phyloP scores from a whole-genome alignment of 257 asterid species.

The Forsythia suspensa region DNA sequence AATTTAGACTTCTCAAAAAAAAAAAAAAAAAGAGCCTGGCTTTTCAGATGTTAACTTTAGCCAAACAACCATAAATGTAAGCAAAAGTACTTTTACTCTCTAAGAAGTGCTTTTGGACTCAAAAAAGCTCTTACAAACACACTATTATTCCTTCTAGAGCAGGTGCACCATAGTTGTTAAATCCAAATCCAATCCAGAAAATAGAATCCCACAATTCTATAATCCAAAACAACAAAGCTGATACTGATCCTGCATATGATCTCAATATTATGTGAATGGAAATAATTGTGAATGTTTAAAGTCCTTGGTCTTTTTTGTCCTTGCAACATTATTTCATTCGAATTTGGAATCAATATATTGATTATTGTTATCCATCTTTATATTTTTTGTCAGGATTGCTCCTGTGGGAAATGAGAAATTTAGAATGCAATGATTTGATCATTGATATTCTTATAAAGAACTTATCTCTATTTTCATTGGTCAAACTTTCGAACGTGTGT shows the following conservation, averaged over 20 bases:
- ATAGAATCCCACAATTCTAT: not conserved
- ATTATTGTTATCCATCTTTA: not conserved
- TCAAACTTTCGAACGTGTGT: not conserved
- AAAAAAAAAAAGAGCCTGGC: too few species aligned
- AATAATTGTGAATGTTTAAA: not conserved
- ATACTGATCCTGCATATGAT: not conserved
- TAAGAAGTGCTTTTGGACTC: too few species aligned
- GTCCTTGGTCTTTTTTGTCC: constrained; percentile 1
- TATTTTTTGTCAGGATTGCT: constrained; percentile 2
- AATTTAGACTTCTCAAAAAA: too few species aligned
- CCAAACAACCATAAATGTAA: too few species aligned
- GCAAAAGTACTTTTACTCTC: too few species aligned
- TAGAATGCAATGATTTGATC: not conserved
- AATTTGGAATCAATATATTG: not conserved
- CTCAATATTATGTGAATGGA: not conserved
- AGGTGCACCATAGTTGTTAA: not conserved
- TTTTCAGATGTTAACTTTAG: too few species aligned
- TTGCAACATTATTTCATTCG: not conserved
- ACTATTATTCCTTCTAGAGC: not conserved
- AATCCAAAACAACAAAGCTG: not conserved
- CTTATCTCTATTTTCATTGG: not conserved
- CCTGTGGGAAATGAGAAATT: not conserved
- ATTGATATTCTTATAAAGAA: not conserved
- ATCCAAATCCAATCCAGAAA: not conserved
- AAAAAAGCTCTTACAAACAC: too few species aligned